Evolutionary conservation across 2,329 filamentous ascomycete genomes (phyloP).

Genomic region (Aspergillus viridinutans): DNA sequence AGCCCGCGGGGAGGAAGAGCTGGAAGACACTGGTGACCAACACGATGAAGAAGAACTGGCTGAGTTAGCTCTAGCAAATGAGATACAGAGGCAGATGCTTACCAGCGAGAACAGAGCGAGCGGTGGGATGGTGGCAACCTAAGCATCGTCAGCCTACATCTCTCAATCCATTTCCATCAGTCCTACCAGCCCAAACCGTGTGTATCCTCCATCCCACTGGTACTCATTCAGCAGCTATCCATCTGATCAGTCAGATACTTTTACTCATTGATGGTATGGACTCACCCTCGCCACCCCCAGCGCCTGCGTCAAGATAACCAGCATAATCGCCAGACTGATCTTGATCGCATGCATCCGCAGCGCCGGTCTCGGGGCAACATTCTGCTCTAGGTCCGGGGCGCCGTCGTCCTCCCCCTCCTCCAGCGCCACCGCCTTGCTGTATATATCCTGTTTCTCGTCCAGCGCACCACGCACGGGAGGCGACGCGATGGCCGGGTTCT

Average conservation of each 20-base stretch:
- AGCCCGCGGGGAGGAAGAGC: constrained; percentile 42
- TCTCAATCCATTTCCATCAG: neutral
- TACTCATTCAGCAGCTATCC: constrained; percentile 10
- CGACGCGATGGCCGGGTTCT: neutral
- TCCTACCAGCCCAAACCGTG: constrained; percentile 11
- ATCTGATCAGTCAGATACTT: neutral
- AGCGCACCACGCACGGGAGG: constrained; percentile 9
- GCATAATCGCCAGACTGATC: constrained; percentile 13
- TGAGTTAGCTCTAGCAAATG: neutral
- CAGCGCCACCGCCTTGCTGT: constrained; percentile 12
- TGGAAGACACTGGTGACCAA: constrained; percentile 40
- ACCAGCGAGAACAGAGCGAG: constrained; percentile 13
- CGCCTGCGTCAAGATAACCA: constrained; percentile 13
- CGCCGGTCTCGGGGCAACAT: constrained; percentile 6
- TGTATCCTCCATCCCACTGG: constrained; percentile 10
- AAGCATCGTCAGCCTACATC: neutral
- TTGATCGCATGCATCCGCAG: constrained; percentile 9
- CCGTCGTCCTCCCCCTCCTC: constrained; percentile 10
- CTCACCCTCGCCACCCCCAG: constrained; percentile 10
- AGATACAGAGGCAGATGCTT: neutral
- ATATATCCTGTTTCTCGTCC: constrained; percentile 13
- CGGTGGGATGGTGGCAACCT: constrained; percentile 11
- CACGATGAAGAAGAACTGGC: constrained; percentile 46
- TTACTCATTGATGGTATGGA: neutral
- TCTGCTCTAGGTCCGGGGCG: constrained; percentile 6